Base-by-base conservation (phyloP, 495 filamentous ascomycete species). In the Lophium mytilinum region DNA sequence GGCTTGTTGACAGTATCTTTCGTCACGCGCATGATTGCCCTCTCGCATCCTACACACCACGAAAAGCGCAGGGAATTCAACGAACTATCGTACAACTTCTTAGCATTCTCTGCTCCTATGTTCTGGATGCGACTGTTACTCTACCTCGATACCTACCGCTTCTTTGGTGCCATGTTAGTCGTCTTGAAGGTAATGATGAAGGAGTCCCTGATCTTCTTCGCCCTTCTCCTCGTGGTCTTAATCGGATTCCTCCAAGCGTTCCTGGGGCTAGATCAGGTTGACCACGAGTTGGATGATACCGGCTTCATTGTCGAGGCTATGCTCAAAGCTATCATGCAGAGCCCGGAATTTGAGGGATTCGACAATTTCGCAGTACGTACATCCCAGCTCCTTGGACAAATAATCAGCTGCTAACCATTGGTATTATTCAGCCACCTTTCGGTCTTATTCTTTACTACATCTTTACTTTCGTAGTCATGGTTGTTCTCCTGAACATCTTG, bases 121-220 rank as follows among this genome's bases (percentile, higher is more conserved):
- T 96, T 98, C 70, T 98, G 93, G 93, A 83, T 84, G 64, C 88
- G 93, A 14, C 79, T 98, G 65, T 77, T 97, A 56, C 82, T 98
- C 8, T 98, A 95, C 67, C 79, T 98, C 9, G 93, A 98, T 74
- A 86, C 63, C 0, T 89, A 93, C 74, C 85, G 87, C 57, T 98
- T 98, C 78, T 97, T 98, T 61, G 93, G 93, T 42, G 89, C 89
- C 50, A 97, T 98, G 94, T 78, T 98, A 36, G 91, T 97, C 8
- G 88, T 98, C 4, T 74, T 98, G 36, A 90, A 96, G 65, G 90
- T 97, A 50, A 97, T 98, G 94, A 97, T 98, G 93, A 89, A 91
- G 65, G 93, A 98, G 68, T 94, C 88, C 54, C 72, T 98, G 52
- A 96, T 97, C 60, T 98, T 98, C 78, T 98, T 98, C 64, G 88